Conservation (phyloP, 139 green algal species). For the Trebouxia sp. region DNA sequence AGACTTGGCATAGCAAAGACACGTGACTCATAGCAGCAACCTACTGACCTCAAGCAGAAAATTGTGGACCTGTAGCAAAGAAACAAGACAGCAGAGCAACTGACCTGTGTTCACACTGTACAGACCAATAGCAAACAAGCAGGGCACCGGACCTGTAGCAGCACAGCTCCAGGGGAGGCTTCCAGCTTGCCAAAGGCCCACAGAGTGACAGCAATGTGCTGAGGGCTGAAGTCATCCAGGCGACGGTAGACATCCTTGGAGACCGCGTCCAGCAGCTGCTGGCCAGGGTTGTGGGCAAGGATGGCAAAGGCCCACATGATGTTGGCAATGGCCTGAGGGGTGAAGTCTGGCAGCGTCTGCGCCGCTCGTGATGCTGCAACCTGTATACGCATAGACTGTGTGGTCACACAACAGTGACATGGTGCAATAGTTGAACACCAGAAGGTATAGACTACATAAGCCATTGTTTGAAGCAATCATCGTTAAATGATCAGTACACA, state of each 20-base stretch:
- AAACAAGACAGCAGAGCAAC: no score
- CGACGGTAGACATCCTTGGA: conserved; percentile 7
- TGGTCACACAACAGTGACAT: no score
- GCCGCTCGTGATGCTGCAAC: conserved; percentile 26
- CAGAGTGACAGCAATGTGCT: conserved; percentile 33
- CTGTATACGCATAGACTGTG: not conserved
- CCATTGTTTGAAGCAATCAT: no score
- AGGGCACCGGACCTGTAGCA: not conserved
- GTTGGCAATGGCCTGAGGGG: conserved; percentile 38
- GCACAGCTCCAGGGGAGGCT: conserved; percentile 6
- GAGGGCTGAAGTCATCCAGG: conserved; percentile 32
- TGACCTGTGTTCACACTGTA: no score
- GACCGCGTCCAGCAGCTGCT: conserved; percentile 8
- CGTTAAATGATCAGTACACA: no score
- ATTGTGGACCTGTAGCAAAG: no score
- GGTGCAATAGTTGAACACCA: no score
- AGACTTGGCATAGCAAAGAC: no score
- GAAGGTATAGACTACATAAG: no score
- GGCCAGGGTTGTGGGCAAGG: conserved; percentile 43
- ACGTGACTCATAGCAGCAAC: no score
- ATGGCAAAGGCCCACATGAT: conserved; percentile 55
- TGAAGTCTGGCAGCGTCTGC: conserved; percentile 28
- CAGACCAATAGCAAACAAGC: not conserved
- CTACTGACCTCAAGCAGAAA: no score
- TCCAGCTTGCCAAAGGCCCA: conserved; percentile 46